phyloP scores from a whole-genome alignment of 2,329 filamentous ascomycete species.

The Hirsutella minnesotensis region DNA sequence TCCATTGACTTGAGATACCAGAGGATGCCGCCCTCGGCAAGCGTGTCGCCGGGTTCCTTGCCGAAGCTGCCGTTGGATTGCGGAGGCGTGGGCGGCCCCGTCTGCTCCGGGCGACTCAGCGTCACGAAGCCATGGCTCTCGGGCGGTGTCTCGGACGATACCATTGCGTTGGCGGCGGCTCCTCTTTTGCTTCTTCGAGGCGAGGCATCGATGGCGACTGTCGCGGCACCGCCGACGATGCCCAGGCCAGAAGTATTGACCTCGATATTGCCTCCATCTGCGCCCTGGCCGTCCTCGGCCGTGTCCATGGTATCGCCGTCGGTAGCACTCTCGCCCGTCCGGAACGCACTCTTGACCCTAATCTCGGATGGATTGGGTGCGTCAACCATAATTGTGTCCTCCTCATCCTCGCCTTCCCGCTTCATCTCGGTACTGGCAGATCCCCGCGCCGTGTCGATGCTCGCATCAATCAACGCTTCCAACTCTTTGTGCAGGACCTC shows the following conservation, averaged over 20 bases:
- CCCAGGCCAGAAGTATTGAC: conserved; percentile 30
- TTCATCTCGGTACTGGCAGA: conserved; percentile 21
- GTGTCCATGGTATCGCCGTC: conserved; percentile 22
- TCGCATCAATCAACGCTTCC: conserved; percentile 59
- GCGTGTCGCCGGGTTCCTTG: conserved; percentile 36
- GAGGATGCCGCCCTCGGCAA: conserved; percentile 65
- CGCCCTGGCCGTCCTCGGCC: conserved; percentile 24
- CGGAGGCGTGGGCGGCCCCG: conserved; percentile 52
- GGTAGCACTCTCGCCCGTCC: conserved; percentile 14
- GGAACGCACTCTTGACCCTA: conserved; percentile 25
- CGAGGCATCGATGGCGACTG: conserved; percentile 7
- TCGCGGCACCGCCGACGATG: conserved; percentile 10
- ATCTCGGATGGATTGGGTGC: conserved; percentile 33
- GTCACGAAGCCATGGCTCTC: conserved; percentile 34
- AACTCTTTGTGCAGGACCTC: conserved; percentile 63
- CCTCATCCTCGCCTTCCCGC: conserved; percentile 22
- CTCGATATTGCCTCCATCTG: conserved; percentile 30
- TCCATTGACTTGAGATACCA: conserved; percentile 84
- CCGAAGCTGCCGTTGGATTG: conserved; percentile 49
- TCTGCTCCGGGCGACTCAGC: conserved; percentile 15
- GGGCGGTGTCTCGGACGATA: conserved; percentile 31
- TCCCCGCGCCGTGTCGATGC: conserved; percentile 42
- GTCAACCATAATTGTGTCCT: conserved; percentile 41
- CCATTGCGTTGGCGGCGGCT: conserved; percentile 9
- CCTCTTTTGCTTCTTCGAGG: conserved; percentile 13